A percentile compares a stretch with the other conserved stretches of the same genome.
Conservation (phyloP, 2,329 filamentous ascomycete genomes). For the Arthroderma uncinatum region DNA sequence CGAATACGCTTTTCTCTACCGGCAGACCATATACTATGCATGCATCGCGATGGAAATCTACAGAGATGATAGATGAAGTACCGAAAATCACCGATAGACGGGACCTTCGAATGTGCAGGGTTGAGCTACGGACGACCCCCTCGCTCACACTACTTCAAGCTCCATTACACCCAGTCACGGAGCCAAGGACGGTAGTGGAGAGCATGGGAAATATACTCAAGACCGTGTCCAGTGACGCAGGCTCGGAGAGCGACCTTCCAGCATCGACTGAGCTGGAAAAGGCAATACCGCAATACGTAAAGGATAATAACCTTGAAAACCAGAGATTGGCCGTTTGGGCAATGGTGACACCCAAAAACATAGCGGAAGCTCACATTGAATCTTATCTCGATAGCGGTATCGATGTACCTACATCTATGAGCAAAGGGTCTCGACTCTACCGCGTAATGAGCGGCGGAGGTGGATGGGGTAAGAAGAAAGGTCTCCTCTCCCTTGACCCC, state of each 20-base stretch:
- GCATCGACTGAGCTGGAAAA: slow-evolving; percentile 34
- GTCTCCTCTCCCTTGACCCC: slow-evolving; percentile 33
- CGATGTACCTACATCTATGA: slow-evolving; percentile 21
- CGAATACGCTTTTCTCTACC: slow-evolving; percentile 34
- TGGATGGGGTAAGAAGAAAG: slow-evolving; percentile 38
- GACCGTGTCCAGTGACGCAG: slow-evolving; percentile 26
- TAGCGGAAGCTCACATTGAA: slow-evolving; percentile 13
- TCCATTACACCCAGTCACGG: slow-evolving; percentile 28
- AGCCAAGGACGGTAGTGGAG: slow-evolving; percentile 28
- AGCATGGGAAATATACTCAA: slow-evolving; percentile 37
- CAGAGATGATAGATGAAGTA: neutral
- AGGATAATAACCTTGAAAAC: slow-evolving; percentile 27
- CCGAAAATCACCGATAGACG: slow-evolving; percentile 20
- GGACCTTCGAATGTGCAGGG: slow-evolving; percentile 25
- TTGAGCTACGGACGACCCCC: slow-evolving; percentile 17
- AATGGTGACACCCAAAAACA: slow-evolving; percentile 20
- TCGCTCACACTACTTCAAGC: slow-evolving; percentile 20
- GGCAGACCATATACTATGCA: slow-evolving; percentile 32
- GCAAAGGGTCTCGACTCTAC: slow-evolving; percentile 29
- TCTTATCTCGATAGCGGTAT: slow-evolving; percentile 10
- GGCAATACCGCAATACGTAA: slow-evolving; percentile 31
- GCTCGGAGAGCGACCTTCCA: slow-evolving; percentile 22
- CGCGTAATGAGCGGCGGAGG: slow-evolving; percentile 35
- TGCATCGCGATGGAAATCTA: slow-evolving; percentile 25
- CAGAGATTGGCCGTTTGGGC: slow-evolving; percentile 34